These are phyloP conservation scores for Nepenthes mirabilis DNA, from an alignment of 148 eudicot genomes.

Conservation along the genomic window DNA sequence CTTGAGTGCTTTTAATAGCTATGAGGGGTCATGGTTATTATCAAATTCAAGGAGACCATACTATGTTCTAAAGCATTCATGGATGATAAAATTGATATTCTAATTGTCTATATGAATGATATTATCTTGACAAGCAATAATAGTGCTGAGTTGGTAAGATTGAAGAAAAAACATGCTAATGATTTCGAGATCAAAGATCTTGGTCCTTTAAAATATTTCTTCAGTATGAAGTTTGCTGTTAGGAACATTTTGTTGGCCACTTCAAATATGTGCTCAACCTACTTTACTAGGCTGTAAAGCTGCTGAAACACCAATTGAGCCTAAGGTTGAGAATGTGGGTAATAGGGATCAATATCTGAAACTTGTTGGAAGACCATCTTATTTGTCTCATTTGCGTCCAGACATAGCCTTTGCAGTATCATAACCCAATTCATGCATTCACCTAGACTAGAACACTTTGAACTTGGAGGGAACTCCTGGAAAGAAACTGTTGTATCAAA, in stretches of 20 bases:
- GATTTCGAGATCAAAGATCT: neutral
- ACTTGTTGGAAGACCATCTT: neutral
- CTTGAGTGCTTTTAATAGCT: neutral
- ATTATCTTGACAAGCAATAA: neutral
- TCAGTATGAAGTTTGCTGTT: neutral
- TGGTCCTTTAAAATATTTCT: neutral
- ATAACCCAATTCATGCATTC: conserved; percentile 1
- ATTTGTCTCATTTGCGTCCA: neutral
- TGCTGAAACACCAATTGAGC: neutral
- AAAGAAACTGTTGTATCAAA: too few species aligned
- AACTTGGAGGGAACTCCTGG: neutral
- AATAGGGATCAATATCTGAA: neutral
- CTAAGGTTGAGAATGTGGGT: neutral
- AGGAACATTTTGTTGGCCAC: neutral
- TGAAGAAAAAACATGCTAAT: neutral
- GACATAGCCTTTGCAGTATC: neutral
- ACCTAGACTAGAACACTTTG: neutral
- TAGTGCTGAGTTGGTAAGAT: neutral
- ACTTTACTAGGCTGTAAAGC: neutral
- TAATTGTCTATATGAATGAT: conserved; percentile 3
- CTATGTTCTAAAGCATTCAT: neutral
- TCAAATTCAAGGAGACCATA: conserved; percentile 1
- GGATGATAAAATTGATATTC: neutral
- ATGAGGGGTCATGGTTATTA: neutral
- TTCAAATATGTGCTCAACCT: neutral